Base-by-base conservation (phyloP, 2,329 filamentous ascomycete genomes). In the Dichotomopilus funicola region DNA sequence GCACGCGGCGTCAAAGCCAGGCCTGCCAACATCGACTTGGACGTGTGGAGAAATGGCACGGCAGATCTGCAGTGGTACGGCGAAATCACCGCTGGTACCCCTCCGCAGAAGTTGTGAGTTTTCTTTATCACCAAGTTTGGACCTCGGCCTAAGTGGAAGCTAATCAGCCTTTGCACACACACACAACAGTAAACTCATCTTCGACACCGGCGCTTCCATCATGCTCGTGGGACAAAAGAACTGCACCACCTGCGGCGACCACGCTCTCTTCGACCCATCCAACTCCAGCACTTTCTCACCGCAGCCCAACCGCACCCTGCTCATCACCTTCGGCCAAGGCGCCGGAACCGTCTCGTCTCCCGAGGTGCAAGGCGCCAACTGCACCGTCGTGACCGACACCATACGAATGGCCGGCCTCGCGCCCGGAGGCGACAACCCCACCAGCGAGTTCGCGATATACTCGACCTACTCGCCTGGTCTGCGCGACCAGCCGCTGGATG, bases 141-240 rank as follows among this genome's bases (percentile, higher is more conserved):
- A 40, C 9, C 37, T 40, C 9, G 2, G 8, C 37, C 37, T 4
- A 2, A 40, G 9, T 40, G 2, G 9, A 9, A 12, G 12, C 12
- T 38, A 38, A 38, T 38, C 12, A 38, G 37, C 37, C 19, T 3
- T 41, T 31, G 46, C 5, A 45, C 36, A 8, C 3, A 43, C 8
- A 3, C 37, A 6, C 6, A 1, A 12, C 34, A 70, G 67, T 56
- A 66, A 64, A 13, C 66, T 71, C 36, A 59, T 68, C 44, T 65
- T 69, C 42, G 68, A 71, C 55, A 71, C 68, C 0, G 67, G 64
- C 33, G 68, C 65, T 2, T 59, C 54, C 1, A 58, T 65, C 31
- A 60, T 71, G 13, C 44, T 71, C 7, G 58, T 71, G 12, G 64
- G 66, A 8, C 55, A 59, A 5, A 64, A 57, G 33, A 66, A 63